These are phyloP conservation scores for Ceratocystis diversiconidia DNA, from an alignment of 2,329 filamentous ascomycete genomes.

Conservation along the genomic window DNA sequence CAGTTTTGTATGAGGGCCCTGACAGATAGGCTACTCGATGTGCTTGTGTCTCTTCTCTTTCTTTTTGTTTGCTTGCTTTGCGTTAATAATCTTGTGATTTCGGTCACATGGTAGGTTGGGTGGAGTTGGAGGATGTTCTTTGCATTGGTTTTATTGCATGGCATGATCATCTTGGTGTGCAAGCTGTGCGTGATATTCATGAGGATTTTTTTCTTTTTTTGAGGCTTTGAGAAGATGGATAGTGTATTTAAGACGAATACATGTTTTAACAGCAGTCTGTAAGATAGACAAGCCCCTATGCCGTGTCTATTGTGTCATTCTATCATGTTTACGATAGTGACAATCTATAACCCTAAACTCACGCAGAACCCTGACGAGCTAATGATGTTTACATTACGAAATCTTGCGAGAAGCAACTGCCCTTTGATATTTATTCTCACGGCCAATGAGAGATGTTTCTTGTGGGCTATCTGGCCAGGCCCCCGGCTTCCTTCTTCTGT, in stretches of 20 bases:
- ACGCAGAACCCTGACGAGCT: not conserved
- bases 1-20: not conserved
- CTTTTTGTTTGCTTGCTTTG: not conserved
- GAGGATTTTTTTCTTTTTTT: not conserved
- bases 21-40: not conserved
- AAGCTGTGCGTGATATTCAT: not conserved
- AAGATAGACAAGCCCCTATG: not conserved
- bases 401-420: not conserved
- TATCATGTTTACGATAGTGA: not conserved
- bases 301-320: not conserved
- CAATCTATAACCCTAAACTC: not conserved
- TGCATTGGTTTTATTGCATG: not conserved
- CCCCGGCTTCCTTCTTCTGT: not conserved
- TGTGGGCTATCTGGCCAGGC: not conserved
- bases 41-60: not conserved
- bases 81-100: not conserved
- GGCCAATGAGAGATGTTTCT: not conserved
- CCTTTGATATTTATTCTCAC: not conserved
- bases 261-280: not conserved
- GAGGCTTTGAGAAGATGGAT: not conserved
- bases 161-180: constrained; percentile 6
- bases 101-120: not conserved
- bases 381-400: not conserved
- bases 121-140: not conserved
- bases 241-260: not conserved